A percentile compares a stretch with the other conserved stretches of the same genome.
Evolutionary conservation across 2,329 filamentous ascomycete species (phyloP).

Genomic region (Fusarium lateritium): DNA sequence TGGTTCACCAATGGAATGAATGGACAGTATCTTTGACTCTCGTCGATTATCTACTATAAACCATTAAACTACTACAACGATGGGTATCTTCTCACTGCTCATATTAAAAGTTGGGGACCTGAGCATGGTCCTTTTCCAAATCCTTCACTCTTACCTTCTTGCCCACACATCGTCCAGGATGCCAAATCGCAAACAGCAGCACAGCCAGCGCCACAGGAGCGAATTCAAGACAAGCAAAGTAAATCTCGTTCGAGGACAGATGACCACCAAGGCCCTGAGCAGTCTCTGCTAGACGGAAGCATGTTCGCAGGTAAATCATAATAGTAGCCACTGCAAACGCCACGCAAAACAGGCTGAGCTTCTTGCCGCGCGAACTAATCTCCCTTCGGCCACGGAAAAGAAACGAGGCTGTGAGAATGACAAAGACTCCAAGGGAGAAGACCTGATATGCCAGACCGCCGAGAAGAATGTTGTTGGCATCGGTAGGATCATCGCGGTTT

Average conservation of each 20-base stretch:
- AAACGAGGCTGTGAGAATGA: constrained; percentile 60
- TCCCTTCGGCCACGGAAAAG: constrained; percentile 55
- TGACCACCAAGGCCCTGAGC: constrained; percentile 62
- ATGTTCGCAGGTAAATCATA: constrained; percentile 66
- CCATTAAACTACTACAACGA: constrained; percentile 1
- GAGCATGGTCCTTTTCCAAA: constrained; percentile 36
- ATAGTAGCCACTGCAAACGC: constrained; percentile 62
- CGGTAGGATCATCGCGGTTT: constrained; percentile 64
- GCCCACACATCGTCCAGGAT: constrained; percentile 51
- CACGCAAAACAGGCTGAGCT: constrained; percentile 57
- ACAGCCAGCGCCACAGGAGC: constrained; percentile 67
- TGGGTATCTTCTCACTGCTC: constrained; percentile 1
- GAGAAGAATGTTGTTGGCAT: constrained; percentile 68
- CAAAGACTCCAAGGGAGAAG: constrained; percentile 65
- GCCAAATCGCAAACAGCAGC: constrained; percentile 57
- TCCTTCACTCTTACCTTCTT: constrained; percentile 42
- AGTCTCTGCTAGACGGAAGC: constrained; percentile 69
- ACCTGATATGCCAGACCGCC: constrained; percentile 69
- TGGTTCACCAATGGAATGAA: too few species aligned
- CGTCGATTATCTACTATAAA: not conserved
- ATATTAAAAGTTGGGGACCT: constrained; percentile 33
- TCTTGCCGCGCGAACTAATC: constrained; percentile 41
- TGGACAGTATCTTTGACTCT: not conserved
- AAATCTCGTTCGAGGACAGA: constrained; percentile 65
- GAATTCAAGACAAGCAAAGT: constrained; percentile 69